These are phyloP conservation scores for Diversispora eburnea DNA, from an alignment of 192 early-diverging fungal genomes.

Conservation along the genomic window DNA sequence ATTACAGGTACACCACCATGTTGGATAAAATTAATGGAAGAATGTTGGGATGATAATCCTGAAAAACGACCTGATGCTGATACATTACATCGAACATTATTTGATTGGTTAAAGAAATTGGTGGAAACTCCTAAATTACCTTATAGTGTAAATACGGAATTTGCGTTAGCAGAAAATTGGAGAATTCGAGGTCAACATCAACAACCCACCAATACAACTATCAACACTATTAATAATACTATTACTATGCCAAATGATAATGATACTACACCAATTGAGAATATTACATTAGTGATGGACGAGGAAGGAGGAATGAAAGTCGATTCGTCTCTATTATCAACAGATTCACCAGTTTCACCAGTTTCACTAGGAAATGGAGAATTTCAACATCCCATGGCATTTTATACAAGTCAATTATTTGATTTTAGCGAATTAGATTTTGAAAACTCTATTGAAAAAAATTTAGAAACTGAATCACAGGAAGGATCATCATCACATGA, in stretches of 20 bases:
- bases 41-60: conserved; percentile 35
- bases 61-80: conserved; percentile 9
- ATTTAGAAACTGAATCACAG: no score
- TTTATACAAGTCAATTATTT: conserved; percentile 6
- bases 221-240: no score
- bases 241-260: no score
- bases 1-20: conserved; percentile 31
- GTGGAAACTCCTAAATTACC: conserved; percentile 2
- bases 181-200: background rate
- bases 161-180: conserved; percentile 7
- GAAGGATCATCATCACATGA: no score
- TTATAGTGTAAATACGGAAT: conserved; percentile 16
- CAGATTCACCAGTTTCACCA: no score
- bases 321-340: no score
- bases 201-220: background rate
- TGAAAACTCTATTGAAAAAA: no score
- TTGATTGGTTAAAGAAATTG: conserved; percentile 5
- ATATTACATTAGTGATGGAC: background rate
- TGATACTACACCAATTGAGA: no score
- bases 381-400: background rate
- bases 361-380: background rate
- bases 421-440: background rate
- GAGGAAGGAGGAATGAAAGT: background rate
- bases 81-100: background rate
- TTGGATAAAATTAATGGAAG: conserved; percentile 34